A percentile compares a stretch with the other conserved stretches of the same genome.
Evolutionary conservation across 2,329 filamentous ascomycete genomes (phyloP).

Genomic region (Penicillium hesseltinei): DNA sequence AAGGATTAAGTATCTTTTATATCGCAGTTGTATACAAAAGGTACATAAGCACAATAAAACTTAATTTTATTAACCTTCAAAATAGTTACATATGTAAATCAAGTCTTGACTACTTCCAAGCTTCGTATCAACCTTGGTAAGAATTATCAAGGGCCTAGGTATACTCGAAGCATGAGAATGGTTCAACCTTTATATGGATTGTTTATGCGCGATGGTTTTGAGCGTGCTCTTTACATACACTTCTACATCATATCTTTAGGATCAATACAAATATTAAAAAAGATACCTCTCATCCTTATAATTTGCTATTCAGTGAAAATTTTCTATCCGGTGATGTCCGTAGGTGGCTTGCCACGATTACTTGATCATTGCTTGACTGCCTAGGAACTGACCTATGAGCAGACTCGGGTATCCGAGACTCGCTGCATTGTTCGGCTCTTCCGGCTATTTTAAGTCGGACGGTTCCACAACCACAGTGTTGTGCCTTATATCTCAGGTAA

Average conservation of each 20-base stretch:
- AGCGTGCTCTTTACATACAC: too few relatives aligned
- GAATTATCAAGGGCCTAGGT: background rate
- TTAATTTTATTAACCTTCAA: background rate
- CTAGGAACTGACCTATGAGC: background rate
- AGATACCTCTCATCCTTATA: background rate
- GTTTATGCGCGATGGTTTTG: background rate
- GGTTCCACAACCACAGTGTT: background rate
- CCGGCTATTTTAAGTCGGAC: background rate
- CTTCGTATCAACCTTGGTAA: background rate
- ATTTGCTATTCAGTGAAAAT: background rate
- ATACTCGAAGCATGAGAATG: background rate
- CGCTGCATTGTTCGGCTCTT: background rate
- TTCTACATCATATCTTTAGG: background rate
- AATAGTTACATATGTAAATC: background rate
- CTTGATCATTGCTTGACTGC: background rate
- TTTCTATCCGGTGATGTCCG: background rate
- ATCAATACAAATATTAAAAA: background rate
- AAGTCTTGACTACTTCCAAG: background rate
- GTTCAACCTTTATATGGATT: background rate
- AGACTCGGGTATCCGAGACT: background rate
- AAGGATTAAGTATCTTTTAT: background rate
- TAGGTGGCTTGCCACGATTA: background rate
- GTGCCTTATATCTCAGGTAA: background rate
- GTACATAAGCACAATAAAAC: background rate
- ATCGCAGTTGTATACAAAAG: background rate